Evolutionary conservation across 148 eudicot species (phyloP).

Genomic region (Rhododendron ferrugineum): DNA sequence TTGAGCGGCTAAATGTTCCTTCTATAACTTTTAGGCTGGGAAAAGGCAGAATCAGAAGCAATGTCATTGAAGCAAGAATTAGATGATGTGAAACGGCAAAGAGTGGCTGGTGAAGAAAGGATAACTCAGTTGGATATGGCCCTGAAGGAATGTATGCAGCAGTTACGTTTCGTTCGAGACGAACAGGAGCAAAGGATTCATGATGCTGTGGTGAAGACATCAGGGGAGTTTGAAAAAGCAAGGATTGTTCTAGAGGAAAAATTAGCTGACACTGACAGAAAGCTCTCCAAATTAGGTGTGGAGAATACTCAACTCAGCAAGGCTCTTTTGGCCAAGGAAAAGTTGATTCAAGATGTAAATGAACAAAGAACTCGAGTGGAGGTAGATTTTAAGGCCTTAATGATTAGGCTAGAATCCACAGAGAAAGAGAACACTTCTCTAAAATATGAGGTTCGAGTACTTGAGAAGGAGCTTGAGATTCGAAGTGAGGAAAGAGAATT

Average conservation of each 20-base stretch:
- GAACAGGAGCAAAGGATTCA: constrained; percentile 83
- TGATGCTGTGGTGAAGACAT: constrained; percentile 55
- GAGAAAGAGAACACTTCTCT: constrained; percentile 75
- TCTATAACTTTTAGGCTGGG: constrained; percentile 52
- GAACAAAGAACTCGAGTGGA: constrained; percentile 35
- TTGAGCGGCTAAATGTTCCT: not conserved
- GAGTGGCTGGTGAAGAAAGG: constrained; percentile 56
- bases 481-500: constrained; percentile 85
- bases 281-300: constrained; percentile 33
- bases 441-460: constrained; percentile 70
- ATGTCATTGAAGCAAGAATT: constrained; percentile 55
- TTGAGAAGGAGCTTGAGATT: constrained; percentile 82
- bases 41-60: constrained; percentile 72
- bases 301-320: constrained; percentile 56
- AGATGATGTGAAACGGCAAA: constrained; percentile 47
- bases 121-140: constrained; percentile 59
- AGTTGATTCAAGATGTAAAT: constrained; percentile 49
- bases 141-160: constrained; percentile 84
- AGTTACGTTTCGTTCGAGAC: constrained; percentile 72
- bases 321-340: constrained; percentile 52
- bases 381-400: constrained; percentile 40
- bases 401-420: constrained; percentile 38
- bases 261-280: constrained; percentile 37
- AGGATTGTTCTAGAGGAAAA: constrained; percentile 40
- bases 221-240: constrained; percentile 53